A percentile compares a stretch with the other conserved stretches of the same genome.
Evolutionary conservation across 2,329 filamentous ascomycete genomes (phyloP).

Genomic region (Neurospora sp.): DNA sequence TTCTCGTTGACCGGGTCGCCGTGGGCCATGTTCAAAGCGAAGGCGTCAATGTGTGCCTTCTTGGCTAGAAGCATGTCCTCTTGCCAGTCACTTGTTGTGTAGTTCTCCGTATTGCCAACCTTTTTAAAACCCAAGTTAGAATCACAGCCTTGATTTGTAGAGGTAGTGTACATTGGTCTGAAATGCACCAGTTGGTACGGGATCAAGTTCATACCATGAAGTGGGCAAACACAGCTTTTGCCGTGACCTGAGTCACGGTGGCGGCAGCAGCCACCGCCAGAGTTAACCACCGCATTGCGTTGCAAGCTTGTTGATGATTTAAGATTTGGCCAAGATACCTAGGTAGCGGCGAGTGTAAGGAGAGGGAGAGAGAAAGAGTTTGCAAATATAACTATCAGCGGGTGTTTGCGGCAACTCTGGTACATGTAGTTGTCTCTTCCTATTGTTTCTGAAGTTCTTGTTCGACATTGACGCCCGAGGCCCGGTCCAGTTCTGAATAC

Average conservation of each 20-base stretch:
- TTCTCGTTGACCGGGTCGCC: not conserved
- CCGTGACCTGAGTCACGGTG: not conserved
- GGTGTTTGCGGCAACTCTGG: not conserved
- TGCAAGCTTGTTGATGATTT: not conserved
- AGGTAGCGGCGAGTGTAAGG: not conserved
- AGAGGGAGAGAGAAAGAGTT: not conserved
- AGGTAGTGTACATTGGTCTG: no score
- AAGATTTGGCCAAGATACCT: not conserved
- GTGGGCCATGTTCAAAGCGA: conserved; percentile 7
- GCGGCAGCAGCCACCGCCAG: not conserved
- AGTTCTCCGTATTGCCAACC: conserved; percentile 1
- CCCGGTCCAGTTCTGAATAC: not conserved
- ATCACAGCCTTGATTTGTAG: no score
- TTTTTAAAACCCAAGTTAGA: not conserved
- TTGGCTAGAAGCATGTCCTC: conserved; percentile 4
- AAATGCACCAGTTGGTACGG: no score
- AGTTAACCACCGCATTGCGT: not conserved
- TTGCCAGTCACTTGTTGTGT: conserved; percentile 1
- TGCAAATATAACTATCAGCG: not conserved
- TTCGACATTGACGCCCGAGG: not conserved
- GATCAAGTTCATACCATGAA: not conserved
- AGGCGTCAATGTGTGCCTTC: conserved; percentile 4
- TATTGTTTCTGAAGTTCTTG: not conserved
- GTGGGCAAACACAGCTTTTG: conserved; percentile 1
- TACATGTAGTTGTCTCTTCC: not conserved